Evolutionary conservation across 1,139 yeast species (phyloP).

Genomic region (Saccharomyces uvarum): DNA sequence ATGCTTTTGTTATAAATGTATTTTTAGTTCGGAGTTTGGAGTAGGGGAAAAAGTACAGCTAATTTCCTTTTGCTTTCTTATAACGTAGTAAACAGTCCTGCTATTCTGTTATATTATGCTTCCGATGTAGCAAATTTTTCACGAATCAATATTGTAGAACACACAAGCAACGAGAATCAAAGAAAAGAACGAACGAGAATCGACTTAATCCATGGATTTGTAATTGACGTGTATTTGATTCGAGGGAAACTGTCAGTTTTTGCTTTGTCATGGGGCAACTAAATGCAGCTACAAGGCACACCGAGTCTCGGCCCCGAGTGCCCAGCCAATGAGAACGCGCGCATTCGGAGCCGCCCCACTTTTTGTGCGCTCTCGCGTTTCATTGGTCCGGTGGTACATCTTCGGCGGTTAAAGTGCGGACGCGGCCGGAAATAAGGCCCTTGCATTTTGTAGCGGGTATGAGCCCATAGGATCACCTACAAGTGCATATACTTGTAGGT

Average conservation of each 20-base stretch:
- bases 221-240: not conserved
- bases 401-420: not conserved
- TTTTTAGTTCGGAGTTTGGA: not conserved
- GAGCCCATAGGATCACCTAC: not conserved
- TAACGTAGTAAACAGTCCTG: not conserved
- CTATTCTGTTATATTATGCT: not conserved
- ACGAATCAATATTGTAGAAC: not conserved
- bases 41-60: not conserved
- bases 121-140: not conserved
- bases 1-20: not conserved
- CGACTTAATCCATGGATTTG: not conserved
- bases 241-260: not conserved
- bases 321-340: not conserved
- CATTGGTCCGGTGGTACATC: not conserved
- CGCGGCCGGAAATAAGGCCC: not conserved
- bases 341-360: not conserved
- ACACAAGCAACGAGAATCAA: not conserved
- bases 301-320: slow-evolving; percentile 1
- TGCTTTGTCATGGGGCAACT: not conserved
- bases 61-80: not conserved
- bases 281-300: not conserved
- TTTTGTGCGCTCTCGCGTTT: slow-evolving; percentile 1
- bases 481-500: no score
- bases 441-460: not conserved
- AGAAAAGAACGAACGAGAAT: not conserved